Base-by-base conservation (phyloP, 768 basidiomycete genomes). In the Coprinopsis strossmayeri region DNA sequence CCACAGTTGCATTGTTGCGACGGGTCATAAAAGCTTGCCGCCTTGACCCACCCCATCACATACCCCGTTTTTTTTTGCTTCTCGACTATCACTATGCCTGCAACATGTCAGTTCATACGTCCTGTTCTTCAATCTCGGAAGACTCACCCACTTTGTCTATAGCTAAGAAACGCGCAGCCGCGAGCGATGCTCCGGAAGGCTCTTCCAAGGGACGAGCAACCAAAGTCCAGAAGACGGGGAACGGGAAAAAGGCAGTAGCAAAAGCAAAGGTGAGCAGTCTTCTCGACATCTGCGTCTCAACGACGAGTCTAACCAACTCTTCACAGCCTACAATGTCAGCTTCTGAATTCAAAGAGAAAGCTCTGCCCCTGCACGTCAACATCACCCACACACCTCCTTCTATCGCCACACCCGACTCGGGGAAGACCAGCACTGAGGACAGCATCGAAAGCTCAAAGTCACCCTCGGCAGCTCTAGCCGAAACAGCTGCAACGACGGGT, bases 331-430 rank as follows among this genome's bases (percentile, higher is more conserved):
- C 44, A n/a, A 37, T 50, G 20, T 63, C 77, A 3, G 66, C 72
- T 1, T 65, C 76, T 1, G 60, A 66, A 9, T 88, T 88, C 69
- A 81, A 76, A 56, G 64, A 72, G n/a, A 74, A 74, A 48, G 88
- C 87, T 5, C 64, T 79, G 13, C 86, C 89, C 2, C 63, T 91
- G 5, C 80, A 89, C 55, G 67, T 85, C 45, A 77, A 74, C 56
- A 57, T 88, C 45, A 85, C 84, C 3, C 78, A 84, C 58, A 84
- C 83, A 1, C 77, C 78, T 9, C 81, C 81, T 13, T 61, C 61
- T 28, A 63, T 66, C 35, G 37, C 69, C 3, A 57, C 63, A 25
- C 23, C 10, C 34, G 18, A 42, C 17, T 11, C 9, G 17, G 20
- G 7, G 37, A 37, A 35, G 27, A 23, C 7, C 7, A 15, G 30